Base-by-base conservation (phyloP, 495 filamentous ascomycete genomes). In the Penicillium ucsense region DNA sequence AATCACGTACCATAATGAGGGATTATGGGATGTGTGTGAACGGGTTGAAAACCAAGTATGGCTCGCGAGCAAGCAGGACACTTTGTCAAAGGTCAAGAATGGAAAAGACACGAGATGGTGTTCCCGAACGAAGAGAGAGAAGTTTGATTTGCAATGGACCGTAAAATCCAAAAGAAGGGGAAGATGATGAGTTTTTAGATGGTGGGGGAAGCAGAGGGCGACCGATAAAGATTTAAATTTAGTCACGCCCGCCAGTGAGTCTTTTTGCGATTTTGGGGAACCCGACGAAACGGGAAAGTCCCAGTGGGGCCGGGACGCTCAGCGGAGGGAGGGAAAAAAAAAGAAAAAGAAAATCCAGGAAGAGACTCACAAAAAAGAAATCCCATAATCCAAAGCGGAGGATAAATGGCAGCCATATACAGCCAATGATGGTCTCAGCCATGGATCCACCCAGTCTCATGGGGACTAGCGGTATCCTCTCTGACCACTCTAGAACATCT, bases 1-100 rank as follows among this genome's bases (percentile, higher is more conserved):
- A 43, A 12, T 7, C 41, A 58, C 67, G 41, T 63, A 71, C 68
- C 66, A 71, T 71, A 59, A 66, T 69, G 70, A 66, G 63, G 52
- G 51, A 53, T 55, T 53, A 63, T 63, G 57, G 53, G 62, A 62
- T 43, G 57, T 70, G 57, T 70, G 65, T 62, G 64, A 58, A 20
- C 20, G 20, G 65, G 53, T 59, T 62, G 54, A 52, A 47, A 66
- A 59, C 57, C 30, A 57, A 31, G 55, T 48, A 47, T 60, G 34
- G 47, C 52, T 56, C 53, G 49, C 55, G 11, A 47, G 48, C 48
- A 56, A 57, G 53, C 51, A 57, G 38, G 6, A 31, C 29, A 6
- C n/a, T n/a, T 6, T n/a, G 11, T 5, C 4, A 29, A 41, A 36
- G 9, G 37, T 35, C 10, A 20, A 39, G 37, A 11, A 28, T 35